phyloP scores from a whole-genome alignment of 805 yeast genomes.

The Metahyphopichia silvanorum region DNA sequence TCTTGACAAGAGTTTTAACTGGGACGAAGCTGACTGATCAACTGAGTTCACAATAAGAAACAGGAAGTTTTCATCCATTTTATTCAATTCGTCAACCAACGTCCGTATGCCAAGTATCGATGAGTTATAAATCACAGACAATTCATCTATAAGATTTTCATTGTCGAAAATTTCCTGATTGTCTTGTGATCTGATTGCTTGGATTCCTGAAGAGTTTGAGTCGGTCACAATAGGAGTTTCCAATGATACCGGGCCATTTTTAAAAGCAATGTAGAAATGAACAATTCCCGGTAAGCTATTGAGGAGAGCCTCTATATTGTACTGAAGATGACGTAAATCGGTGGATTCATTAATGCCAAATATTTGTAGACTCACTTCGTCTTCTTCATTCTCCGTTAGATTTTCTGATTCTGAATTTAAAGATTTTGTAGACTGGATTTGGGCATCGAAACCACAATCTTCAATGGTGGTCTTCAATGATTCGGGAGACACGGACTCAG shows the following conservation, averaged over 20 bases:
- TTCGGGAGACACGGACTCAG: slow-evolving; percentile 25
- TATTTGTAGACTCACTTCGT: slow-evolving; percentile 27
- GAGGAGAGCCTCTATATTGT: slow-evolving; percentile 39
- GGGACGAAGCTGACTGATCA: slow-evolving; percentile 57
- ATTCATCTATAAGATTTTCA: slow-evolving; percentile 28
- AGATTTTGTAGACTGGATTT: slow-evolving; percentile 2
- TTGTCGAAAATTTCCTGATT: slow-evolving; percentile 9
- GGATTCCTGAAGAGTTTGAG: slow-evolving; percentile 11
- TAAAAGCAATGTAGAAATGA: slow-evolving; percentile 21
- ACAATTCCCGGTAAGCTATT: slow-evolving; percentile 28
- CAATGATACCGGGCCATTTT: slow-evolving; percentile 5
- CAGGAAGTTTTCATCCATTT: slow-evolving; percentile 51
- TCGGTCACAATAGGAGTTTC: slow-evolving; percentile 9
- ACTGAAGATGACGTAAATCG: slow-evolving; percentile 28
- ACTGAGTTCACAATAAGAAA: slow-evolving; percentile 46
- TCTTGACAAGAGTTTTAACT: slow-evolving; percentile 65
- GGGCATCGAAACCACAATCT: slow-evolving; percentile 45
- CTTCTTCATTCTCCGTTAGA: slow-evolving; percentile 15
- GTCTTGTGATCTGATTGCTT: slow-evolving; percentile 13
- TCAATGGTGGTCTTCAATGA: slow-evolving; percentile 56
- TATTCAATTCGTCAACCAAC: slow-evolving; percentile 43
- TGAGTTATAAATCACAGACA: slow-evolving; percentile 48
- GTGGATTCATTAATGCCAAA: slow-evolving; percentile 26
- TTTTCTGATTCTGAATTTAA: neutral
- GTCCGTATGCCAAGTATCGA: slow-evolving; percentile 58